Evolutionary conservation across 495 filamentous ascomycete species (phyloP), one percentile per base, ranked within the genome.

Genomic region (Penicillium fimorum): DNA sequence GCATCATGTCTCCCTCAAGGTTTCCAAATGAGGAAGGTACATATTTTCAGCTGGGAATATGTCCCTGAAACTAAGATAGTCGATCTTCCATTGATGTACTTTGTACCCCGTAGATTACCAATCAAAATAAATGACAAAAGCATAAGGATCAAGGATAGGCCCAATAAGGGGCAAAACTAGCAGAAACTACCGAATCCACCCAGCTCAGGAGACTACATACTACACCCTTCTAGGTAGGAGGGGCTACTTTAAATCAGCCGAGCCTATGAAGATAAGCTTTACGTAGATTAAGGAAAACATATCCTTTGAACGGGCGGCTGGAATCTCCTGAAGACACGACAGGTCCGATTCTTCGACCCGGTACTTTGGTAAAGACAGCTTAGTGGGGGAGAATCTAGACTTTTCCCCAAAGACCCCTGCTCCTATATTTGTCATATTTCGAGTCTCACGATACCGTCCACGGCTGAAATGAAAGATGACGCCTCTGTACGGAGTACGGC

Each of bases 291-390:
- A 50, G 44, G 30, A 30, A 33, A 44, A 17, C 4, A 46, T 20
- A 37, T 46, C 50, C 56, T 52, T 51, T 49, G 53, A 62, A 58
- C 53, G 40, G 53, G 50, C 58, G 37, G 55, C 53, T 62, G 8
- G 22, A 32, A 32, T 24, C 11, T 12, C 30, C 30, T n/a, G 9
- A 25, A 2, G 22, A 48, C 13, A 15, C 33, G 58, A 61, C 50
- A 53, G 42, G 50, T 46, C 44, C 47, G 33, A 58, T 58, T 33
- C 4, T 41, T 13, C 24, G 35, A 57, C 50, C 56, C 59, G 29
- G 15, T 41, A 18, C 22, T 46, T 30, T 52, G 59, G 59, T 56
- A 41, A 38, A 32, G 43, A 51, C 25, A 56, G 40, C 20, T 38
- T 7, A 42, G 40, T 47, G 49, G 11, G 11, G 20, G 41, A 37